Conservation (phyloP, 805 yeast genomes). For the Kazachstania africana region DNA sequence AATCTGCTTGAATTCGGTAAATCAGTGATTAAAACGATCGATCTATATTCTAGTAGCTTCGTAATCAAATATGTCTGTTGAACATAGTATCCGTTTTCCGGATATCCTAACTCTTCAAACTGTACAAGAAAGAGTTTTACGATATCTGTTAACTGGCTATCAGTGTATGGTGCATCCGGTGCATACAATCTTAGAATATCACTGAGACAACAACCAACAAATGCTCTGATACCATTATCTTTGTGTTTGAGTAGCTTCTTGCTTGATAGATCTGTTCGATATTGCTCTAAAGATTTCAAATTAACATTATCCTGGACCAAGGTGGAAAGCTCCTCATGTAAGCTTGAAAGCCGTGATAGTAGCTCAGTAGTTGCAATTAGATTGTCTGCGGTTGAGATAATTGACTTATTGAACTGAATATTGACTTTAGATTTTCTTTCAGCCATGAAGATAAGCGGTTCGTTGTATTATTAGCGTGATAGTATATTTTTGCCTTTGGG, state of each 20-base stretch:
- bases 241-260: slow-evolving; percentile 48
- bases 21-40: slow-evolving; percentile 65
- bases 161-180: slow-evolving; percentile 82
- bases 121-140: slow-evolving; percentile 58
- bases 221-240: slow-evolving; percentile 59
- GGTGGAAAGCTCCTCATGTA: slow-evolving; percentile 53
- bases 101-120: slow-evolving; percentile 42
- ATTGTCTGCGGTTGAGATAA: slow-evolving; percentile 44
- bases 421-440: slow-evolving; percentile 7
- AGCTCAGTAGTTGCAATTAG: slow-evolving; percentile 55
- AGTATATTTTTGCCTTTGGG: too few species aligned
- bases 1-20: slow-evolving; percentile 49
- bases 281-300: slow-evolving; percentile 30
- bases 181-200: slow-evolving; percentile 72
- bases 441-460: too few species aligned
- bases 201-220: slow-evolving; percentile 58
- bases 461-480: too few species aligned
- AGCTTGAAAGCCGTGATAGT: slow-evolving; percentile 39
- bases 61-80: slow-evolving; percentile 58
- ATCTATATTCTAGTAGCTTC: slow-evolving; percentile 61
- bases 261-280: slow-evolving; percentile 43
- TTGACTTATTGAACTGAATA: slow-evolving; percentile 32
- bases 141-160: slow-evolving; percentile 46
- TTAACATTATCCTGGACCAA: slow-evolving; percentile 52
- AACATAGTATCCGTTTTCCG: slow-evolving; percentile 46